Evolutionary conservation across 768 basidiomycete species (phyloP), one percentile per base, ranked within the genome.

Genomic region (Infundibulicybe gibba): DNA sequence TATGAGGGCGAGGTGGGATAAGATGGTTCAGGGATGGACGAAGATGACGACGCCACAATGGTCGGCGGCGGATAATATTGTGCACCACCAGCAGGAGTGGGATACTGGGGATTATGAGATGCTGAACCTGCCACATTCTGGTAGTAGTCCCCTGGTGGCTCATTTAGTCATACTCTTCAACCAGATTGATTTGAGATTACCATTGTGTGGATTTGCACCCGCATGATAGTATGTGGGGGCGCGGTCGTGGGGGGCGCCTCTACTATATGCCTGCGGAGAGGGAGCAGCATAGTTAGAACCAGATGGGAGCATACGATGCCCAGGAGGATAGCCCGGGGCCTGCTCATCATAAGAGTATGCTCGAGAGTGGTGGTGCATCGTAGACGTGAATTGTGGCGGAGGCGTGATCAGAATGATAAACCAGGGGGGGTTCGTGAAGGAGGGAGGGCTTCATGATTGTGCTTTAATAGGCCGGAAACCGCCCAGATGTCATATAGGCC

Each of bases 381-480:
- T 49, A 54, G 57, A 56, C 59, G 42, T 55, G 51, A 46, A 52
- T 47, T 49, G 59, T 54, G 52, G 58, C 61, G 50, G 61, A 54
- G 61, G 53, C 51, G 48, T 44, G 45, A 49, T 44, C 50, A 20
- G 21, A 31, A 45, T 40, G 54, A 50, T 47, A 53, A 51, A 47
- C 16, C 44, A 51, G 50, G 50, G 49, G 34, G 53, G 47, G 17
- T 38, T n/a, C 51, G 25, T 25, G 25, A 25, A 25, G 25, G 25
- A 25, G 25, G 8, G 25, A 25, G 25, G 25, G 25, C 25, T 25
- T 3, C 25, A 25, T 25, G 30, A 56, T 56, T 51, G 67, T 62
- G 64, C 66, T 73, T 75, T 72, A 74, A 71, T 70, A 71, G 61
- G n/a, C 58, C 64, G 65, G 71, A 65, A 62, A 56, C 66, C 66